Conservation (phyloP, 1,284 basidiomycete species). For the Cystobasidium sp. region DNA sequence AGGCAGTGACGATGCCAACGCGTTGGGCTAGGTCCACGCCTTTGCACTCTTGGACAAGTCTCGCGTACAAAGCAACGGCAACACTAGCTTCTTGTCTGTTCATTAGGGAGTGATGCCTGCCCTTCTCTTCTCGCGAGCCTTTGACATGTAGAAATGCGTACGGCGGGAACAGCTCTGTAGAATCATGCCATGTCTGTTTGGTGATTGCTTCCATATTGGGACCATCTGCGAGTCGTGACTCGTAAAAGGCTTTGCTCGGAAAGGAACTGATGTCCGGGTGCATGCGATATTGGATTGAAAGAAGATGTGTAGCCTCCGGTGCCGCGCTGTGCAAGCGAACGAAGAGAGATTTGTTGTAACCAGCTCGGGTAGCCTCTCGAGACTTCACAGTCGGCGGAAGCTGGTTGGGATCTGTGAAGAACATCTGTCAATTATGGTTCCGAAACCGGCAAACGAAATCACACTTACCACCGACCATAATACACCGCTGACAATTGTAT, state of each 20-base stretch:
- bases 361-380: slow-evolving; percentile 74
- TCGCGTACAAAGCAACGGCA: slow-evolving; percentile 77
- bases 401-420: slow-evolving; percentile 82
- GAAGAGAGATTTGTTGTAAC: slow-evolving; percentile 90
- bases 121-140: slow-evolving; percentile 57
- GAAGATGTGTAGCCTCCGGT: slow-evolving; percentile 80
- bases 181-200: slow-evolving; percentile 79
- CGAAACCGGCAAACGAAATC: not conserved
- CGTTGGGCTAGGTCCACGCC: slow-evolving; percentile 60
- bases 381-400: slow-evolving; percentile 96
- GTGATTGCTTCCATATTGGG: slow-evolving; percentile 87
- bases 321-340: slow-evolving; percentile 83
- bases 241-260: slow-evolving; percentile 89
- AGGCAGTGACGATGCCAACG: slow-evolving; percentile 93
- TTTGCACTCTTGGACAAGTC: slow-evolving; percentile 66
- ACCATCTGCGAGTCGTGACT: slow-evolving; percentile 79
- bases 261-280: slow-evolving; percentile 92
- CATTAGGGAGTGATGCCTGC: slow-evolving; percentile 69
- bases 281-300: slow-evolving; percentile 99
- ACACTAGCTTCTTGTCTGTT: slow-evolving; percentile 78
- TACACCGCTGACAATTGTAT: slow-evolving; percentile 80
- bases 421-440: not conserved
- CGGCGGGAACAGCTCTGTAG: slow-evolving; percentile 72
- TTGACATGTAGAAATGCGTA: slow-evolving; percentile 87
- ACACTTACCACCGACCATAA: slow-evolving; percentile 85